Evolutionary conservation across 2,329 filamentous ascomycete species (phyloP), one percentile per base, ranked within the genome.

Genomic region (Penicillium corylophilum): DNA sequence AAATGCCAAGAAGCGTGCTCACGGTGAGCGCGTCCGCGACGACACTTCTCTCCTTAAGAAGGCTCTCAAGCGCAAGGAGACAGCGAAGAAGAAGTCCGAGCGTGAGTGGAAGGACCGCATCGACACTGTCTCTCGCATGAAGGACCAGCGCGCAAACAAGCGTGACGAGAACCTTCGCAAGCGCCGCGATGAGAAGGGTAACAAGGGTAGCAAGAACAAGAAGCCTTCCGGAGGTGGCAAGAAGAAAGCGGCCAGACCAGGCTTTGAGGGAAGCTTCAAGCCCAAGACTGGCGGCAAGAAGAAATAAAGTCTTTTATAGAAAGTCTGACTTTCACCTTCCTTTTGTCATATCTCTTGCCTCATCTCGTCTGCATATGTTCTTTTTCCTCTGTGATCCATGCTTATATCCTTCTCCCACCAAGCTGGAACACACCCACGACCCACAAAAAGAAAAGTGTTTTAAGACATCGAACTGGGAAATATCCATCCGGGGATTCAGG

Each of bases 41-140:
- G 90, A 96, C 70, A 90, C 90, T 57, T 84, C 82, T 41, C 75
- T 96, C 50, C 80, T 99, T 24, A 96, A 96, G 80, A 96, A 96
- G 79, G 89, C 92, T 0, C 79, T 97, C 60, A 96, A 96, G 81
- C 86, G 93, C 61, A 95, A 96, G 77, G 90, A 96, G 65, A 84
- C 86, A 61, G 78, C 82, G 46, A 97, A 96, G 83, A 87, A 86
- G 74, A 95, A 94, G 83, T 95, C 89, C 68, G 90, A 90, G 71
- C 87, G 88, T 68, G 90, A 94, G 67, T 97, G 94, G 89, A 81
- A 77, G 42, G 88, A 90, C 51, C 81, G 89, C 44, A 75, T 83
- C 35, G 83, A 87, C 24, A 86, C 86, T 26, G 85, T 97, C 44
- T 81, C 83, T 59, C 87, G 88, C 73, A 79, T 88, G 44, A 88